phyloP scores from a whole-genome alignment of 192 early-diverging fungal genomes.

The Linnemannia exigua region DNA sequence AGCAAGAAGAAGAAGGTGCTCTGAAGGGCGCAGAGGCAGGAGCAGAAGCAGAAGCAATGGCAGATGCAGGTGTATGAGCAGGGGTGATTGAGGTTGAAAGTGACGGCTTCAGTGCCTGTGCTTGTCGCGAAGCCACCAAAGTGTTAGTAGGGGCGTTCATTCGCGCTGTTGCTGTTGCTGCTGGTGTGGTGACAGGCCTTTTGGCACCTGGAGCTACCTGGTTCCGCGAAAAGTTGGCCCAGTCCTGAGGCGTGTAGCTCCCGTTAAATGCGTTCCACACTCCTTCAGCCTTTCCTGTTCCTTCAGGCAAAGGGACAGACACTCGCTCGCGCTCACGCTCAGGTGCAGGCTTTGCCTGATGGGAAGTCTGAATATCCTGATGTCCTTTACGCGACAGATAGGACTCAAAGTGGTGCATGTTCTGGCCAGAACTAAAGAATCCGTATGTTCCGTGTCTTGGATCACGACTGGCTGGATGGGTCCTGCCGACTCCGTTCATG shows the following conservation, averaged over 20 bases:
- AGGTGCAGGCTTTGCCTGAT: background rate
- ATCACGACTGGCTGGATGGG: background rate
- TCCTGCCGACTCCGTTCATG: background rate
- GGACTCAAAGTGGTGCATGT: background rate
- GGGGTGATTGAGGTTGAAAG: background rate
- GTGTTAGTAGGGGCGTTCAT: background rate
- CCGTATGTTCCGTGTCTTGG: background rate
- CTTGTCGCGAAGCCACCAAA: background rate
- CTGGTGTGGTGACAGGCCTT: background rate
- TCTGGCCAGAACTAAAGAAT: background rate
- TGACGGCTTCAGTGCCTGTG: conserved; percentile 1
- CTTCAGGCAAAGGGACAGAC: background rate
- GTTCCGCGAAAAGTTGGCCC: background rate
- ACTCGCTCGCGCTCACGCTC: background rate
- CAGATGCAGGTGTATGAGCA: background rate
- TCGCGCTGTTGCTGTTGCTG: background rate
- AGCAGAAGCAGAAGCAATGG: background rate
- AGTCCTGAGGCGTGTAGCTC: conserved; percentile 17
- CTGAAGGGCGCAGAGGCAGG: too few relatives aligned
- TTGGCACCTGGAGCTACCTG: background rate
- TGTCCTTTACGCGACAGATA: background rate
- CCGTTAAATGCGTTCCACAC: conserved; percentile 15
- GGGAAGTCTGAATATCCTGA: background rate
- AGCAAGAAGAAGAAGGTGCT: background rate
- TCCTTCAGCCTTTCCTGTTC: conserved; percentile 10